Evolutionary conservation across 2,329 filamentous ascomycete species (phyloP), one percentile per base, ranked within the genome.

Genomic region (Fusarium devonianum): DNA sequence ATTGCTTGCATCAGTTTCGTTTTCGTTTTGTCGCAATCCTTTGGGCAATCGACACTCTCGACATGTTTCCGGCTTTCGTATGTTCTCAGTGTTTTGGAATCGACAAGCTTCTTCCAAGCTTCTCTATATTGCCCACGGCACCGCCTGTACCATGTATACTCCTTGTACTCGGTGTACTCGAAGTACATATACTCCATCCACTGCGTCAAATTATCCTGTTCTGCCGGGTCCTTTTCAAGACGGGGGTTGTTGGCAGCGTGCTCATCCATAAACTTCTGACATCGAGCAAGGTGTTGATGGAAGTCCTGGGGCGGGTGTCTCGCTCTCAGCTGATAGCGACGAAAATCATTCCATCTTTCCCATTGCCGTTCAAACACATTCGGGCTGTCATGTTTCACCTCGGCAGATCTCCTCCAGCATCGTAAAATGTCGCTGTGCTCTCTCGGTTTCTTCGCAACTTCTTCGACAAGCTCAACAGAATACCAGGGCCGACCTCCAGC

Each of bases 171-270:
- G 5, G 37, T 39, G 30, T 64, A 42, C 49, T 69, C 58, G 41
- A 60, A 73, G 34, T 45, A 54, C 14, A 73, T 56, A 44, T 70
- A 75, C 54, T 75, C 73, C 40, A 75, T 70, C 72, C 72, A 75
- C 7, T 67, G 72, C 29, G 70, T 66, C 21, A 73, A 39, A 29
- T 63, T 53, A 41, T 72, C 65, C 49, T 75, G 68, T 2, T 59
- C 46, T 36, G 45, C 40, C 3, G 53, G 58, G 41, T 71, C 64
- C 33, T 67, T 25, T 39, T 67, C 41, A 14, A 58, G 45, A 16
- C 56, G 25, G 25, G 58, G 34, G n/a, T n/a, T n/a, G n/a, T n/a
- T 8, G 34, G 29, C 8, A 19, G 16, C 9, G 33, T 54, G 38
- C 10, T 49, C 52, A 10, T 34, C 43, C 9, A 60, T 39, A 14